Evolutionary conservation across 345 rosid genomes (phyloP), one percentile per base, ranked within the genome.

Genomic region (Iberis pinnata): DNA sequence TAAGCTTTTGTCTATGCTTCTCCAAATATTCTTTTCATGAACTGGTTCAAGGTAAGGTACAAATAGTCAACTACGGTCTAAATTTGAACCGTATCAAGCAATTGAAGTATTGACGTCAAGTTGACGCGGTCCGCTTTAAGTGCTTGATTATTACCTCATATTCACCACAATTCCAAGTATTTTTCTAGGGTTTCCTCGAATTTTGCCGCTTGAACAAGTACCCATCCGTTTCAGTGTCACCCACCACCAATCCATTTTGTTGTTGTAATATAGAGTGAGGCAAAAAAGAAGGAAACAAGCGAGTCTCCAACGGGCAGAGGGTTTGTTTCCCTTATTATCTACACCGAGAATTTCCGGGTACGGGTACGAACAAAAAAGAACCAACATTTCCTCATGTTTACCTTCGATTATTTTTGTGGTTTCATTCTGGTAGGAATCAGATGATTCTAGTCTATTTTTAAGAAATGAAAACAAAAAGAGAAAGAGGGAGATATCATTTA

Each of bases 401-500:
- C n/a, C n/a, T n/a, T n/a, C n/a, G n/a, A n/a, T n/a, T n/a, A n/a
- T n/a, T n/a, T n/a, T n/a, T n/a, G n/a, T n/a, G 81, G 84, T 6
- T 83, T 83, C 25, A 67, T n/a, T n/a, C 79, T 33, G 78, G 83
- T 42, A 75, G 78, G 35, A 67, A 74, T 43, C 54, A 70, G 92
- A 56, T 77, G 80, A 31, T 71, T 75, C 9, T 69, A 88, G 97
- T 93, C 50, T 75, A 70, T 67, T 77, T 86, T 67, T 95, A 92
- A 38, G 94, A n/a, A n/a, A n/a, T n/a, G n/a, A n/a, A n/a, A n/a
- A n/a, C n/a, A n/a, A n/a, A n/a, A n/a, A n/a, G n/a, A n/a, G n/a
- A n/a, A n/a, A n/a, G n/a, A n/a, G 89, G 44, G 95, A 93, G 67
- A 78, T 88, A 49, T 95, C 96, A 25, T 93, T 93, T 41, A 86